A percentile compares a stretch with the other conserved stretches of the same genome.
phyloP scores from a whole-genome alignment of 2,329 filamentous ascomycete species.

The Orbilia brochopaga region DNA sequence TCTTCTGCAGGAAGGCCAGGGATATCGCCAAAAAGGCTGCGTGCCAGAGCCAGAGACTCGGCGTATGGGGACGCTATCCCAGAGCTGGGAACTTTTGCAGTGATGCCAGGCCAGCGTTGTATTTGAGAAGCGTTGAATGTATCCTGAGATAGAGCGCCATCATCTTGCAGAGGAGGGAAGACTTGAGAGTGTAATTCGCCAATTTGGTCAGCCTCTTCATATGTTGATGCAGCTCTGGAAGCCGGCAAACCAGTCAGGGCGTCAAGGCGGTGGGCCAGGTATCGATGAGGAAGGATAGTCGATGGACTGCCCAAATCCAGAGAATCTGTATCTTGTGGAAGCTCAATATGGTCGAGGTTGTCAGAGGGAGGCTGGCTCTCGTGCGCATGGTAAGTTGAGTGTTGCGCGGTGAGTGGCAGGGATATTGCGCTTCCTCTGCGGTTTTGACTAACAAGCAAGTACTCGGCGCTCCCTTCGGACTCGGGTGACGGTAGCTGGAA shows the following conservation, averaged over 20 bases:
- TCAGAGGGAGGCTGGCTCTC: background rate
- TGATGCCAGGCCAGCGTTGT: background rate
- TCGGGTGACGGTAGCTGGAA: constrained; percentile 29
- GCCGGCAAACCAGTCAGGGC: constrained; percentile 9
- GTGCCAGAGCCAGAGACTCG: constrained; percentile 36
- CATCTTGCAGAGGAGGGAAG: constrained; percentile 17
- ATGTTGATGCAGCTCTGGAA: constrained; percentile 27
- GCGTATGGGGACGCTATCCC: constrained; percentile 29
- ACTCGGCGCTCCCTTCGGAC: constrained; percentile 15
- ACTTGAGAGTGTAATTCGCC: background rate
- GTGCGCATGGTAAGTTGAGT: constrained; percentile 6
- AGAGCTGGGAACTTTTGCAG: constrained; percentile 25
- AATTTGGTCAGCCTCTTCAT: background rate
- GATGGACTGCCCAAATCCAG: constrained; percentile 4
- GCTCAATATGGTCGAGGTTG: background rate
- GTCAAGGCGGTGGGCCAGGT: too few relatives aligned
- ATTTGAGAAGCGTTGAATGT: constrained; percentile 11
- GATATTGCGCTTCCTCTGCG: constrained; percentile 15
- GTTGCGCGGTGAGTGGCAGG: constrained; percentile 15
- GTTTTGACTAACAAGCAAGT: constrained; percentile 1
- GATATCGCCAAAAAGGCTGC: constrained; percentile 40
- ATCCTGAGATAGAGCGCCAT: background rate
- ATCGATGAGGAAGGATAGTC: background rate
- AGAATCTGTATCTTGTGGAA: constrained; percentile 6
- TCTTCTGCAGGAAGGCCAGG: constrained; percentile 29